Base-by-base conservation (phyloP, 768 basidiomycete species). In the Naganishia randhawae region DNA sequence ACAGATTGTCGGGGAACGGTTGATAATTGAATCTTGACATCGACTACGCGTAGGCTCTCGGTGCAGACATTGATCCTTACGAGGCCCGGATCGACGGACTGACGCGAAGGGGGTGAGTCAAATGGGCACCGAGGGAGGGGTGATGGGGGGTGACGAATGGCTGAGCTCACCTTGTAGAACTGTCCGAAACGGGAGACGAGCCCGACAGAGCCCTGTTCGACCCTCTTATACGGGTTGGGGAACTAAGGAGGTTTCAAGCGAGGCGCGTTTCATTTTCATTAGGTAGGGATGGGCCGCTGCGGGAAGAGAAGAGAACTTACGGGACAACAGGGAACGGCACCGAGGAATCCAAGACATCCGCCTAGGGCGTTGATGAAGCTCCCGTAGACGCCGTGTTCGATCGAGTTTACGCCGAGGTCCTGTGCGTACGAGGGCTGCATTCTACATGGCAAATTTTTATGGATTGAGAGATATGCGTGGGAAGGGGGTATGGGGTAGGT, bases 11-110 rank as follows among this genome's bases (percentile, higher is more conserved):
- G 66, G 9, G 76, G 75, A 9, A 78, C 76, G 0, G 71, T 66
- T 72, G 87, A 89, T 73, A 97, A 92, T 80, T 95, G 93, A 71
- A 98, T 95, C 81, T 94, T 95, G 80, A 97, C 93, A 76, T 96
- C 76, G 91, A 97, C 91, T 54, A 89, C 79, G 67, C 87, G 86
- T 50, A 98, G 84, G 1, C 85, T 84, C 79, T 98, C 95, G 17
- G 92, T 90, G 84, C 93, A 95, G 69, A 95, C 90, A 78, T 97
- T 96, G 80, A 96, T 88, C 73, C 92, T 86, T 62, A 89, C 89
- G 37, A 96, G 84, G 67, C 94, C 93, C 6, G 91, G 93, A 76
- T 95, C 92, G 73, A 94, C 92, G 9, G 91, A 88, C 33, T 61
- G 19, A 22, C 45, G n/a, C 25, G 25, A 3, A 22, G 19, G 7